Evolutionary conservation across 768 basidiomycete species (phyloP).

Genomic region (Hygrophoropsis aurantiaca): DNA sequence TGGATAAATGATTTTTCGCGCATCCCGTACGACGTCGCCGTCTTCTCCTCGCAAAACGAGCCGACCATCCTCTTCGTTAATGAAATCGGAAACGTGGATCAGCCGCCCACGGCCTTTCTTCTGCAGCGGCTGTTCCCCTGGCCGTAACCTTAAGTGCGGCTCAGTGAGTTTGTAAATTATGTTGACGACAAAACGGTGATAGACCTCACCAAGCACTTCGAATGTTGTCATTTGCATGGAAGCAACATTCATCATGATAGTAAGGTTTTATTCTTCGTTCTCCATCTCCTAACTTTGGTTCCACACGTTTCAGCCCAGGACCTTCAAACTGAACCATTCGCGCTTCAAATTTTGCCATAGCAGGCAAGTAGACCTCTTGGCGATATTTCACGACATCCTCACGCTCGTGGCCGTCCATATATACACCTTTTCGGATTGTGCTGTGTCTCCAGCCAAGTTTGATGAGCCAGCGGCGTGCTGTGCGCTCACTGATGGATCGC

Average conservation of each 20-base stretch:
- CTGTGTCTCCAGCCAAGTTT: slow-evolving; percentile 5
- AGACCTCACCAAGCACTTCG: slow-evolving; percentile 14
- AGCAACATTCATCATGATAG: slow-evolving; percentile 8
- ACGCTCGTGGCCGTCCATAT: no score
- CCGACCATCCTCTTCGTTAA: slow-evolving; percentile 32
- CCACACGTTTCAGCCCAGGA: slow-evolving; percentile 11
- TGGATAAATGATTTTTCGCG: slow-evolving; percentile 37
- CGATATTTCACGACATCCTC: no score
- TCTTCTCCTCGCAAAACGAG: slow-evolving; percentile 21
- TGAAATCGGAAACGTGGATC: slow-evolving; percentile 43
- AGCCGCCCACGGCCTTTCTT: slow-evolving; percentile 33
- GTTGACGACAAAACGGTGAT: no score
- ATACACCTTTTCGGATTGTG: slow-evolving; percentile 7
- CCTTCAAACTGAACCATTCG: slow-evolving; percentile 17
- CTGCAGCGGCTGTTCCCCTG: slow-evolving; percentile 10
- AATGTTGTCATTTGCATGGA: slow-evolving; percentile 32
- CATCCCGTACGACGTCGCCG: slow-evolving; percentile 28
- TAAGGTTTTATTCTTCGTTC: slow-evolving; percentile 18
- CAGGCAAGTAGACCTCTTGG: slow-evolving; percentile 17
- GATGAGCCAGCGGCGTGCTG: slow-evolving; percentile 7
- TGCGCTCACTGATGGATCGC: slow-evolving; percentile 21
- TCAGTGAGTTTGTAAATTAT: no score
- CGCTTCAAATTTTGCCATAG: slow-evolving; percentile 19
- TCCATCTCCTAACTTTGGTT: slow-evolving; percentile 20
- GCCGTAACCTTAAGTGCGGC: no score